Percentiles rank a stretch among this genome's conserved stretches.
Evolutionary conservation across 129 eudicot species (phyloP).

Genomic region (Flaveria sonorensis): DNA sequence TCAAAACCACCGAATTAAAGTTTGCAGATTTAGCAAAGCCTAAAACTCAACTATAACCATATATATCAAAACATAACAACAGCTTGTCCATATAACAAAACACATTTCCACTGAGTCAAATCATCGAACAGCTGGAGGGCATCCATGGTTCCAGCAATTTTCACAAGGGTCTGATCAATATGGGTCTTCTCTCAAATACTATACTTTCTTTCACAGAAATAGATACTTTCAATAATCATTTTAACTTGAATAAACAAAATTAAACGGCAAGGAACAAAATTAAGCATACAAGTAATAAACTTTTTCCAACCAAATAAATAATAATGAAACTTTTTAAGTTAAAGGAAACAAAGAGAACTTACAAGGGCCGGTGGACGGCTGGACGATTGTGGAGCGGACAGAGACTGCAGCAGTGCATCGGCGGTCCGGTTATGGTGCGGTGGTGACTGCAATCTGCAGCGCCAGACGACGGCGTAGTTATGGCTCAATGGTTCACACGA

Average conservation of each 20-base stretch:
- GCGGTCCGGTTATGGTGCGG: not conserved
- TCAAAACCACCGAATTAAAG: not conserved
- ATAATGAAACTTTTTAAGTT: not conserved
- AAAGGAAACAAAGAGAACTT: not conserved
- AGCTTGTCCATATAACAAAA: not conserved
- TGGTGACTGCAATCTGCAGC: not conserved
- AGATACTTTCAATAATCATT: not conserved
- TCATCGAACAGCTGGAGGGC: slow-evolving; percentile 14
- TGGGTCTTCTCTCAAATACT: not conserved
- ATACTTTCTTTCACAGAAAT: not conserved
- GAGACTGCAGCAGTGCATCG: slow-evolving; percentile 5
- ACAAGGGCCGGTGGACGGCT: not conserved
- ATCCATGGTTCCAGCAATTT: not conserved
- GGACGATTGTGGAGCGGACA: not conserved
- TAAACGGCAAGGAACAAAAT: not conserved
- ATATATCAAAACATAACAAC: not conserved
- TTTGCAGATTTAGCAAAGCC: slow-evolving; percentile 5
- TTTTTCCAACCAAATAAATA: not conserved
- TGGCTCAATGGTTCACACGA: not conserved
- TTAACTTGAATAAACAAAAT: not conserved
- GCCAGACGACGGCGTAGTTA: not conserved
- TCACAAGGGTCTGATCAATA: not conserved
- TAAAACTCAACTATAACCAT: not conserved
- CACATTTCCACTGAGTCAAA: not conserved
- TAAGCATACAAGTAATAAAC: not conserved